Evolutionary conservation across 2,329 filamentous ascomycete genomes (phyloP), one percentile per base, ranked within the genome.

Genomic region (Colletotrichum sidae): DNA sequence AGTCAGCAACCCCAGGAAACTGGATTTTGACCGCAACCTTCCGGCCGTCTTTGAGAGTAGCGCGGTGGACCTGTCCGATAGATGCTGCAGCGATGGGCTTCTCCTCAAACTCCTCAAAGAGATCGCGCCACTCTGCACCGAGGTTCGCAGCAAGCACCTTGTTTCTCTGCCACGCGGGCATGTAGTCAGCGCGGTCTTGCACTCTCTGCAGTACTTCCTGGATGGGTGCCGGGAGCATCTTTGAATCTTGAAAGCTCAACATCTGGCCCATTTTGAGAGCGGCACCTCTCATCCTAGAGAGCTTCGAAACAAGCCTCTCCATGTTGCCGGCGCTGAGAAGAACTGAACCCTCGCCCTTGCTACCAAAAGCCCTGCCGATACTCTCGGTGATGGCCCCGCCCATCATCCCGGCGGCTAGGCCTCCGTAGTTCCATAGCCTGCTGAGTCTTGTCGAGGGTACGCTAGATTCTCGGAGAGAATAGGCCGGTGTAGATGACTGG

Each of bases 251-350:
- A 74, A 99, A 96, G 76, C 94, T 97, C 84, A 99, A 91, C 92
- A 98, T 96, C 81, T 99, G 96, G 1, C 96, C 96, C 34, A 99
- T 80, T 80, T 99, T 99, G 46, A 99, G 83, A n/a, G 96, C 96
- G 6, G 96, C 96, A 42, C 96, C 96, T 72, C 96, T 89, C 96
- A 99, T 99, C 25, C 92, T 91, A 3, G 95, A 98, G 3, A 99
- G 85, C 77, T 96, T 97, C 6, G 93, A 85, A 2, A 99, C 96
- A 8, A 99, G 85, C 52, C 96, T 88, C 75, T 98, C 94, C 87
- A 98, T 94, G 73, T 99, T 99, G 9, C 84, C 89, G 6, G 93
- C 86, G 76, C 92, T 98, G 61, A 99, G 87, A 80, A 99, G 89
- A 8, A 97, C 83, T 1, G 94, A 97, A 1, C 94, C 93, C 65